A percentile compares a stretch with the other conserved stretches of the same genome.
Conservation (phyloP, 2,329 filamentous ascomycete species). For the Westerdykella aurantiaca region DNA sequence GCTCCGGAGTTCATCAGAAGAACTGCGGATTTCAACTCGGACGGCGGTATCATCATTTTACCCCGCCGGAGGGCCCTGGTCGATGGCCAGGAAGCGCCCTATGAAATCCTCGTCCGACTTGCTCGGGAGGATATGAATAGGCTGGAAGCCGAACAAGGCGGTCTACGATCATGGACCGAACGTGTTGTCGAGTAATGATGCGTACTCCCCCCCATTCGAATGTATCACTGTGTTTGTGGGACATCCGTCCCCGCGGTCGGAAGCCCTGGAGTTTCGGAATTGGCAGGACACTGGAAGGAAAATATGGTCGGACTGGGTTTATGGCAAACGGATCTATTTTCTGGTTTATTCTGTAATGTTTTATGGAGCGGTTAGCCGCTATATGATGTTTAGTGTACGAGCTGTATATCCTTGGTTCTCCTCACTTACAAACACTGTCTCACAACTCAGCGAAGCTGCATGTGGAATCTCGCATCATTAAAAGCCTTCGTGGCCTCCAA, state of each 20-base stretch:
- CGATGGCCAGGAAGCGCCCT: conserved; percentile 25
- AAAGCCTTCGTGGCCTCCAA: too few relatives aligned
- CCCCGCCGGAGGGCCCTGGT: conserved; percentile 20
- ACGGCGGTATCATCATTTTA: conserved; percentile 34
- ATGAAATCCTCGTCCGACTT: conserved; percentile 31
- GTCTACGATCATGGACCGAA: conserved; percentile 25
- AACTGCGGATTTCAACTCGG: conserved; percentile 19
- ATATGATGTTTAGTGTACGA: too few relatives aligned
- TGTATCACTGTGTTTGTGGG: neutral
- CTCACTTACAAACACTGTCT: too few relatives aligned
- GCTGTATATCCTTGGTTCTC: too few relatives aligned
- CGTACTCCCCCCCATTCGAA: neutral
- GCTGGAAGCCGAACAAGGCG: conserved; percentile 23
- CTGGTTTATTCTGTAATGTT: neutral
- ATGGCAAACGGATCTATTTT: neutral
- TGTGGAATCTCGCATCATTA: too few relatives aligned
- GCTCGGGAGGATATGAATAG: conserved; percentile 30
- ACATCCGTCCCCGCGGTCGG: neutral
- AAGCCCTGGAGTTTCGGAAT: neutral
- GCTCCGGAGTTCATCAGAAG: conserved; percentile 30
- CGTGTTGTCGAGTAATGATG: conserved; percentile 16
- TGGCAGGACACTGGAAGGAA: neutral
- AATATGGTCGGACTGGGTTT: neutral
- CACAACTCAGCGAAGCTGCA: too few relatives aligned
- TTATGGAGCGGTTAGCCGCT: too few relatives aligned